Evolutionary conservation across 2,329 filamentous ascomycete species (phyloP), one percentile per base, ranked within the genome.

Genomic region (Stachybotrys chlorohalonatus): DNA sequence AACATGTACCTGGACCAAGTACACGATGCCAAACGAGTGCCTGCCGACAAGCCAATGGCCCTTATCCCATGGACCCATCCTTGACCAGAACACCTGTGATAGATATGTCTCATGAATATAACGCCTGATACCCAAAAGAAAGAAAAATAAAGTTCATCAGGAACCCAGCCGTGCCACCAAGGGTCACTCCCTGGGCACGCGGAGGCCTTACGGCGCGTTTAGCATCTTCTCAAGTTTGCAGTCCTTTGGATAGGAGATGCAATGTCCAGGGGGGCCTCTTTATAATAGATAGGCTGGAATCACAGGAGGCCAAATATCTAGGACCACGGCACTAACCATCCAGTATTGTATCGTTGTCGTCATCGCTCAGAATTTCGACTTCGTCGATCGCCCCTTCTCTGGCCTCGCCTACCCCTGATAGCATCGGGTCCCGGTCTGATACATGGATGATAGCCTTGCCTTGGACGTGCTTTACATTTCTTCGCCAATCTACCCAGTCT

Each of bases 391-490:
- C 90, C 42, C 81, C 84, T 39, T 84, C 82, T 54, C 89, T 77
- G 60, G 87, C 89, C 31, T 69, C 64, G 9, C 72, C 73, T 52
- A 76, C 70, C 2, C 79, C 78, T 55, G 79, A 73, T 3, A 75
- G 66, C 47, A 80, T 73, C 1, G 84, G 83, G 62, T 92, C 86
- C 52, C 77, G 77, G 54, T 90, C 86, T 31, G 90, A 84, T 31
- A 97, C 84, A 62, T 93, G 89, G 51, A 97, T 87, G 53, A 99
- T 89, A 7, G 85, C 79, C 69, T 95, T 96, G 24, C 89, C 89
- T 62, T 89, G 84, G 8, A 88, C 84, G 61, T 87, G 82, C 61
- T 83, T 83, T 2, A 95, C 79, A n/a, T 83, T 81, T 56, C 81
- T 76, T 64, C 89, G 87, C 92, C 92, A 97, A 53, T 83, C 80